Evolutionary conservation across 2,329 filamentous ascomycete species (phyloP), one percentile per base, ranked within the genome.

Genomic region (Corynespora cassiicola): DNA sequence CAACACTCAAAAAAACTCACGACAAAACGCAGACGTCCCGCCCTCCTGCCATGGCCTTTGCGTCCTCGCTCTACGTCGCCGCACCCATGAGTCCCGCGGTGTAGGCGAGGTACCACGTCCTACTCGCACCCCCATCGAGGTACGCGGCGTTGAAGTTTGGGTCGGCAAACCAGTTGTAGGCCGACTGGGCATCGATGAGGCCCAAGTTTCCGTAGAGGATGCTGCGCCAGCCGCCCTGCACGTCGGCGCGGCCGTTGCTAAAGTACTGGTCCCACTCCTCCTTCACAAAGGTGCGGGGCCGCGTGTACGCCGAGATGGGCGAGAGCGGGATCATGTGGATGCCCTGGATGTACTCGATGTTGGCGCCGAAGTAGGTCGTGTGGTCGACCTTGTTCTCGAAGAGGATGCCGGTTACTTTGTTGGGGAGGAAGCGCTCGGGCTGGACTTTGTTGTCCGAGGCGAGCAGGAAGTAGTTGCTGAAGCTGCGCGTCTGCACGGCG

Each of bases 311-410:
- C 1, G 86, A 87, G 42, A 80, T 77, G 2, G 89, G 85, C 39
- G 88, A 78, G 23, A 92, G 72, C 0, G 89, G 89, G 26, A 95
- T 79, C 88, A 95, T 94, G 68, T 94, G 88, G 53, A 95, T 94
- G 35, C 66, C 82, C 61, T 85, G 74, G 32, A 95, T 81, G 57
- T 82, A 90, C 70, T 95, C 88, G 4, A 72, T 42, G 15, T 65
- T 63, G 7, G 37, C 68, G 25, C 90, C 90, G 60, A 99, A 99
- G 70, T 91, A 97, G 1, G 94, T 70, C 4, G 88, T 88, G 68
- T 97, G 91, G 66, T 99, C 90, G 40, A 91, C 80, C 70, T 99
- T 99, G 75, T 97, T 97, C 72, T 97, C 94, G 57, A 97, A 97
- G 9, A 96, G 66, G 4, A 85, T 84, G 7, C 81, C 81, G 2